phyloP scores from a whole-genome alignment of 1,139 yeast species.

The Debaryomyces sp. region DNA sequence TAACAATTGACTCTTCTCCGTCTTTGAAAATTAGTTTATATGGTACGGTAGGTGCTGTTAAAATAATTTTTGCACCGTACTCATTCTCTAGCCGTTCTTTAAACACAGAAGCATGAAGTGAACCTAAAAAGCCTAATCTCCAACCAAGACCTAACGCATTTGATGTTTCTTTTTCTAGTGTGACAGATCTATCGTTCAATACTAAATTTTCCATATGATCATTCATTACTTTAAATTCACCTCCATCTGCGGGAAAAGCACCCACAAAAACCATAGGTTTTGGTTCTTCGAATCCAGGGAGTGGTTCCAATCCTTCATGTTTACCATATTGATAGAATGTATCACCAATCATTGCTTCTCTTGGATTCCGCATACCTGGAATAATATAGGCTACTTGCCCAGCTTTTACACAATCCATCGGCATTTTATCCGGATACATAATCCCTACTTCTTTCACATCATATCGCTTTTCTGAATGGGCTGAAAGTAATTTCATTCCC shows the following conservation, averaged over 20 bases:
- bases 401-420: slow-evolving; percentile 65
- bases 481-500: slow-evolving; percentile 77
- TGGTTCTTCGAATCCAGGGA: slow-evolving; percentile 95
- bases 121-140: slow-evolving; percentile 94
- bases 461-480: slow-evolving; percentile 73
- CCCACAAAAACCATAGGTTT: slow-evolving; percentile 99
- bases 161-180: slow-evolving; percentile 87
- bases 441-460: slow-evolving; percentile 93
- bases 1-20: slow-evolving; percentile 65
- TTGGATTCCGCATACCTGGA: slow-evolving; percentile 89
- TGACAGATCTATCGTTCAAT: slow-evolving; percentile 88
- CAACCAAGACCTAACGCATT: slow-evolving; percentile 97
- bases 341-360: slow-evolving; percentile 91
- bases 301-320: slow-evolving; percentile 63
- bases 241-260: slow-evolving; percentile 95
- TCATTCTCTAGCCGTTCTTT: slow-evolving; percentile 89
- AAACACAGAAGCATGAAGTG: slow-evolving; percentile 93
- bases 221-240: slow-evolving; percentile 85
- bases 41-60: slow-evolving; percentile 97
- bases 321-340: slow-evolving; percentile 76
- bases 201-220: slow-evolving; percentile 89
- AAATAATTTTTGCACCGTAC: slow-evolving; percentile 88
- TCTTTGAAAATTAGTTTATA: slow-evolving; percentile 69
- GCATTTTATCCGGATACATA: slow-evolving; percentile 85
- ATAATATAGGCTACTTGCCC: slow-evolving; percentile 96